These are phyloP conservation scores for Glebionis coronaria DNA, from an alignment of 129 eudicot genomes.

Conservation along the genomic window DNA sequence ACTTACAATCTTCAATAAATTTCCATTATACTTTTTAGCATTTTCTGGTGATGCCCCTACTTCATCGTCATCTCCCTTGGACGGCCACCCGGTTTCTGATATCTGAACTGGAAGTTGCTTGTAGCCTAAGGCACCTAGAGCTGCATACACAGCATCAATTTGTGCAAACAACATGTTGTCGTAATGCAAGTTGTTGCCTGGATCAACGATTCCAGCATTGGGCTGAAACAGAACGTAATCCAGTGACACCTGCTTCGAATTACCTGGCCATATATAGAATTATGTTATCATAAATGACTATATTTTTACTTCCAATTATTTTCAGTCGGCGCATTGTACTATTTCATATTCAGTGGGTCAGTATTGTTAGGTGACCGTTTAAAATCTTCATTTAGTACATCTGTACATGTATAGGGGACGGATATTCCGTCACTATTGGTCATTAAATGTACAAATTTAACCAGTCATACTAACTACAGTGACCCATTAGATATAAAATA, in stretches of 20 bases:
- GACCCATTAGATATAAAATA: too few relatives aligned
- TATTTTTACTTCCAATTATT: too few relatives aligned
- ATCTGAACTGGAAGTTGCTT: slow-evolving; percentile 59
- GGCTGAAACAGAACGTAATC: slow-evolving; percentile 75
- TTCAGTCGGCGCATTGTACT: too few relatives aligned
- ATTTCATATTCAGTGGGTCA: too few relatives aligned
- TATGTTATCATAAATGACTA: too few relatives aligned
- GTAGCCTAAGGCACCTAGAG: slow-evolving; percentile 50
- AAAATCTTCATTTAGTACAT: too few relatives aligned
- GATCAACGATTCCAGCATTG: slow-evolving; percentile 47
- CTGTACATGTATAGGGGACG: too few relatives aligned
- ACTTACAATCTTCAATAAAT: slow-evolving; percentile 58
- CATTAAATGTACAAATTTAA: too few relatives aligned
- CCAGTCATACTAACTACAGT: too few relatives aligned
- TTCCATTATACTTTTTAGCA: slow-evolving; percentile 82
- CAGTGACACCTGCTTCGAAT: slow-evolving; percentile 53
- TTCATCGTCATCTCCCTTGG: slow-evolving; percentile 75
- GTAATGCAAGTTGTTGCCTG: slow-evolving; percentile 53
- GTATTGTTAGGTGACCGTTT: too few relatives aligned
- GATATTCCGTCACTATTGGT: too few relatives aligned
- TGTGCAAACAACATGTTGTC: slow-evolving; percentile 90
- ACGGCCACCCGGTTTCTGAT: slow-evolving; percentile 98
- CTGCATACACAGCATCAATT: slow-evolving; percentile 72
- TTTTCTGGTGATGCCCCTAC: slow-evolving; percentile 72
- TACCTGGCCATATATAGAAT: background rate